These are phyloP conservation scores for Cystobasidium pallidum DNA, from an alignment of 1,284 basidiomycete genomes.

Conservation along the genomic window DNA sequence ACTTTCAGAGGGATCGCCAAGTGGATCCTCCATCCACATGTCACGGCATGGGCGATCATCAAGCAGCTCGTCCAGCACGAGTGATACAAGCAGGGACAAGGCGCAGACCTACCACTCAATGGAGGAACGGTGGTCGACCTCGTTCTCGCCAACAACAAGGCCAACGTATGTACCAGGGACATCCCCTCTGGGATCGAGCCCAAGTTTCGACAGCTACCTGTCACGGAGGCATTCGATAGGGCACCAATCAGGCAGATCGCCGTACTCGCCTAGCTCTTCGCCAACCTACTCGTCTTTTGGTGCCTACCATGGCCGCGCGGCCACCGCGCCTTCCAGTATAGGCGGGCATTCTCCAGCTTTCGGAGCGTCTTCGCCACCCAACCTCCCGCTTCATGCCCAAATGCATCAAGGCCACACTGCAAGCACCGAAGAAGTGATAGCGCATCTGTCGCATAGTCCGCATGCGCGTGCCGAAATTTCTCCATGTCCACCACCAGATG, in stretches of 20 bases:
- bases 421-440: conserved; percentile 17
- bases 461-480: background rate
- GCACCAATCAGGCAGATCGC: background rate
- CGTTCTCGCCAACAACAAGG: background rate
- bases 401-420: background rate
- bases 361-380: conserved; percentile 22
- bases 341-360: conserved; percentile 20
- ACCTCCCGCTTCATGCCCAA: conserved; percentile 24
- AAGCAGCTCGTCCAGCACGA: conserved; percentile 18
- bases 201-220: conserved; percentile 11
- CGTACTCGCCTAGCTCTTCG: conserved; percentile 10
- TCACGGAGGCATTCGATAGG: conserved; percentile 18
- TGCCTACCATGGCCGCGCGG: background rate
- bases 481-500: conserved; percentile 17
- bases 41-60: conserved; percentile 15
- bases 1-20: background rate
- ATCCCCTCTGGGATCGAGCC: background rate
- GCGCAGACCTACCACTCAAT: background rate
- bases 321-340: background rate
- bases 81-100: conserved; percentile 1
- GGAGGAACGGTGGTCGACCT: conserved; percentile 9
- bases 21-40: background rate
- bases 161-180: conserved; percentile 9
- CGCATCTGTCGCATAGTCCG: conserved; percentile 11
- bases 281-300: conserved; percentile 6